phyloP scores from a whole-genome alignment of 805 yeast species.

The Candida glaebosa region DNA sequence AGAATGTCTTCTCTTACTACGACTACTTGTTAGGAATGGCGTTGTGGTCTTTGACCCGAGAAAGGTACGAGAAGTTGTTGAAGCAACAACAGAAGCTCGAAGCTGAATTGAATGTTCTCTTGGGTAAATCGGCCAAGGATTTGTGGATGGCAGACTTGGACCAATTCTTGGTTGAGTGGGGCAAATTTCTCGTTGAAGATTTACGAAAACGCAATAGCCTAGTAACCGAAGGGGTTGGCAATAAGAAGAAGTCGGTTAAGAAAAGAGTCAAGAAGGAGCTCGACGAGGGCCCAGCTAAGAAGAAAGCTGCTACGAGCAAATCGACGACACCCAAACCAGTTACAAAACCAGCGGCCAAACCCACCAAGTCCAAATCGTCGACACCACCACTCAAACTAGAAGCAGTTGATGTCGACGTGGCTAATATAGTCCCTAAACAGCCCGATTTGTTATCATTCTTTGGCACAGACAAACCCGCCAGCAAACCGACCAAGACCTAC shows the following conservation, averaged over 20 bases:
- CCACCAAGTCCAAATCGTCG: slow-evolving; percentile 7
- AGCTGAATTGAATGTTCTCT: slow-evolving; percentile 60
- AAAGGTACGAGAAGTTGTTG: slow-evolving; percentile 77
- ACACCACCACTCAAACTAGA: slow-evolving; percentile 10
- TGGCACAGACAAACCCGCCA: slow-evolving; percentile 5
- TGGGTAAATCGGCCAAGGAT: slow-evolving; percentile 75
- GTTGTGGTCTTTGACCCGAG: slow-evolving; percentile 88
- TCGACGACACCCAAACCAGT: neutral
- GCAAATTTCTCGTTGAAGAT: slow-evolving; percentile 64
- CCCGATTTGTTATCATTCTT: slow-evolving; percentile 22
- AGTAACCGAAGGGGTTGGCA: slow-evolving; percentile 42
- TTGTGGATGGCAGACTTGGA: slow-evolving; percentile 86
- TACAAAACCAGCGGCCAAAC: slow-evolving; percentile 1
- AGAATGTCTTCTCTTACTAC: slow-evolving; percentile 59
- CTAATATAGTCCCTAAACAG: slow-evolving; percentile 8
- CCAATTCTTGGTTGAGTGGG: slow-evolving; percentile 63
- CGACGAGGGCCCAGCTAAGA: slow-evolving; percentile 11
- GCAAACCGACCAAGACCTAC: slow-evolving; percentile 4
- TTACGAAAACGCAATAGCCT: slow-evolving; percentile 52
- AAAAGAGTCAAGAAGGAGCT: slow-evolving; percentile 12
- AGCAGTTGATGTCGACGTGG: slow-evolving; percentile 5
- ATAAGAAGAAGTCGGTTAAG: slow-evolving; percentile 31
- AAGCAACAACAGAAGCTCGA: slow-evolving; percentile 72
- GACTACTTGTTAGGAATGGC: slow-evolving; percentile 92
- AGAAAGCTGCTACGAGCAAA: slow-evolving; percentile 10